Evolutionary conservation across 768 basidiomycete species (phyloP).

Genomic region (Pulveroboletus ravenelii): DNA sequence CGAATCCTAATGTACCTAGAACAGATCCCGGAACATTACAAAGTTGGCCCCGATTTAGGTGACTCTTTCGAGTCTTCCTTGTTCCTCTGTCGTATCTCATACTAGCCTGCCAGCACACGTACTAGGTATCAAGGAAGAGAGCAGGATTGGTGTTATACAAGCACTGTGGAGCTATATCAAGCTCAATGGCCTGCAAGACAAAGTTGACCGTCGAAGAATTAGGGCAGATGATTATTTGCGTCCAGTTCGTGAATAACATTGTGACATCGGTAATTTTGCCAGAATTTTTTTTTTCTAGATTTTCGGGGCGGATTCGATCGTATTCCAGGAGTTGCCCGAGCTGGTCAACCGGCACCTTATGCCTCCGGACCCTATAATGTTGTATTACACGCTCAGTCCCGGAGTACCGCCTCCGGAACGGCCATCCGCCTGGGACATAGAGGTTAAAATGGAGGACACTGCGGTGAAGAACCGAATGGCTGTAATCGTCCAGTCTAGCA

Average conservation of each 20-base stretch:
- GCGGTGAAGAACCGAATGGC: slow-evolving; percentile 69
- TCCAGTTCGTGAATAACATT: slow-evolving; percentile 41
- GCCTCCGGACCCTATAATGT: slow-evolving; percentile 73
- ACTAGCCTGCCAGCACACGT: slow-evolving; percentile 42
- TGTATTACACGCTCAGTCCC: slow-evolving; percentile 75
- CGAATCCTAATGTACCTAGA: slow-evolving; percentile 84
- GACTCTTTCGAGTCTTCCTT: neutral
- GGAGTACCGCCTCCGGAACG: slow-evolving; percentile 58
- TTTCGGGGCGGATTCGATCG: slow-evolving; percentile 63
- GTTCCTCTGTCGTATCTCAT: slow-evolving; percentile 1
- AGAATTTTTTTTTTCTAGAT: slow-evolving; percentile 41
- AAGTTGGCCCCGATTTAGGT: slow-evolving; percentile 74
- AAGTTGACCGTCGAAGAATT: slow-evolving; percentile 67
- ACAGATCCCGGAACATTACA: slow-evolving; percentile 84
- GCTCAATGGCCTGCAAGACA: slow-evolving; percentile 75
- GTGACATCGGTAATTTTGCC: neutral
- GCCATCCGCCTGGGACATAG: slow-evolving; percentile 79
- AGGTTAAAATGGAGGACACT: slow-evolving; percentile 82
- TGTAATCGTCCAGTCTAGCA: slow-evolving; percentile 62
- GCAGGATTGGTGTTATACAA: slow-evolving; percentile 73
- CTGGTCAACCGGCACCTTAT: slow-evolving; percentile 74
- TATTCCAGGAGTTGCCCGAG: slow-evolving; percentile 81
- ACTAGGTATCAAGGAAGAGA: slow-evolving; percentile 81
- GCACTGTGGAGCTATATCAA: slow-evolving; percentile 93
- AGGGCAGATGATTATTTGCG: slow-evolving; percentile 64